Evolutionary conservation across 2,329 filamentous ascomycete genomes (phyloP).

Genomic region (Mycosphaerella arachidis): DNA sequence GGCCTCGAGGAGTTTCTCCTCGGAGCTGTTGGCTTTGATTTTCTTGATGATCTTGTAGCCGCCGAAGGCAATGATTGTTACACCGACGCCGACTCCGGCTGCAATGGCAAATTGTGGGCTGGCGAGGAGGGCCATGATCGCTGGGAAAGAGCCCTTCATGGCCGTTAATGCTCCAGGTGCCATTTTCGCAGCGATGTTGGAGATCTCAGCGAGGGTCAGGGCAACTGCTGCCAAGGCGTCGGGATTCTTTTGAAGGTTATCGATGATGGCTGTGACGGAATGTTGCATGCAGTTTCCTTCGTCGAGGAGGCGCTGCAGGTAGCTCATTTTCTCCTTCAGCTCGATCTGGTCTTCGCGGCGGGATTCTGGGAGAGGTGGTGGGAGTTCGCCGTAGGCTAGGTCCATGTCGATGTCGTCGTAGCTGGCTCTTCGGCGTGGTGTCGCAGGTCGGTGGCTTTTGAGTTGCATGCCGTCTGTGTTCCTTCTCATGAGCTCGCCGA

Average conservation of each 20-base stretch:
- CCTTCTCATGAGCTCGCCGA: slow-evolving; percentile 40
- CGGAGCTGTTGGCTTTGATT: slow-evolving; percentile 52
- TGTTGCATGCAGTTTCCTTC: slow-evolving; percentile 88
- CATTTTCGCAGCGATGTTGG: slow-evolving; percentile 74
- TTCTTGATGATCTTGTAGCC: slow-evolving; percentile 97
- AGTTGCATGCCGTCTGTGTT: slow-evolving; percentile 38
- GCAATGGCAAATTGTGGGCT: slow-evolving; percentile 94
- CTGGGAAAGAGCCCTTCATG: slow-evolving; percentile 76
- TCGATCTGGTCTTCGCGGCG: slow-evolving; percentile 51
- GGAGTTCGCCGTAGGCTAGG: slow-evolving; percentile 81
- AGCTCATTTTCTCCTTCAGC: slow-evolving; percentile 64
- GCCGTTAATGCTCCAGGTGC: slow-evolving; percentile 71
- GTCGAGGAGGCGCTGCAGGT: slow-evolving; percentile 71
- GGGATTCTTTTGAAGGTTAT: slow-evolving; percentile 73
- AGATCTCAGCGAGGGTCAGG: slow-evolving; percentile 86
- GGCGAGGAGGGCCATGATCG: slow-evolving; percentile 78
- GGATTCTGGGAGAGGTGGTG: slow-evolving; percentile 58
- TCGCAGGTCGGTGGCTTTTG: slow-evolving; percentile 13
- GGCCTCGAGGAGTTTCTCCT: slow-evolving; percentile 12
- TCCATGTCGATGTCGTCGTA: slow-evolving; percentile 72
- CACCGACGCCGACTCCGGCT: slow-evolving; percentile 78
- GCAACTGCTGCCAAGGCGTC: slow-evolving; percentile 93
- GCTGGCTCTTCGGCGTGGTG: slow-evolving; percentile 35
- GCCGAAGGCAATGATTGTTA: slow-evolving; percentile 93
- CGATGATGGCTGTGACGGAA: slow-evolving; percentile 75